Conservation (phyloP, 805 yeast genomes). For the Cephaloascus albidus region DNA sequence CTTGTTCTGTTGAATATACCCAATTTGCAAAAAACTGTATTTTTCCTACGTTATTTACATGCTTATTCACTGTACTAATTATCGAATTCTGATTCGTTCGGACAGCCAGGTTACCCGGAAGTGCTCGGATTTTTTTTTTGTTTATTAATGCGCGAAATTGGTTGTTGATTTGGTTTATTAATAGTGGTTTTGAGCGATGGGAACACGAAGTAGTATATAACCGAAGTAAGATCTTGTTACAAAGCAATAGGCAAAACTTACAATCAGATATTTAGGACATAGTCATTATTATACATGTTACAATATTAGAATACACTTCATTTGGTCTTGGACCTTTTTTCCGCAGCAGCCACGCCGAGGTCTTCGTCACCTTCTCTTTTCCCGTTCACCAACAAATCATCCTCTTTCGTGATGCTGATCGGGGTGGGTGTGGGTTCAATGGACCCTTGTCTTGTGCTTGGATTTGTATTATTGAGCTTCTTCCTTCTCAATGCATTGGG, state of each 20-base stretch:
- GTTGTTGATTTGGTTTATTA: too few relatives aligned
- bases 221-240: too few relatives aligned
- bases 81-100: not conserved
- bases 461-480: slow-evolving; percentile 10
- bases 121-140: too few relatives aligned
- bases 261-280: too few relatives aligned
- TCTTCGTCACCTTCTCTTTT: slow-evolving; percentile 1
- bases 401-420: not conserved
- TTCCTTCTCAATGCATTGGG: slow-evolving; percentile 43
- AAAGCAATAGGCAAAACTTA: too few relatives aligned
- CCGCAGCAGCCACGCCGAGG: not conserved
- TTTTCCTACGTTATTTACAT: not conserved
- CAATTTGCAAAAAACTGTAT: too few relatives aligned
- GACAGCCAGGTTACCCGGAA: not conserved
- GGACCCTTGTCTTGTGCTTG: slow-evolving; percentile 24
- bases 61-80: not conserved
- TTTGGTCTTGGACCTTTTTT: not conserved
- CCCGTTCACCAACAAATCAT: not conserved
- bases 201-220: too few relatives aligned
- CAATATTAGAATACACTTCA: too few relatives aligned
- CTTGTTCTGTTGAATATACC: too few relatives aligned
- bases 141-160: too few relatives aligned
- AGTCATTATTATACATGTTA: too few relatives aligned
- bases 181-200: not conserved
- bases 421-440: slow-evolving; percentile 18